These are phyloP conservation scores for Neurospora sp. DNA, from an alignment of 495 filamentous ascomycete genomes.

Conservation along the genomic window DNA sequence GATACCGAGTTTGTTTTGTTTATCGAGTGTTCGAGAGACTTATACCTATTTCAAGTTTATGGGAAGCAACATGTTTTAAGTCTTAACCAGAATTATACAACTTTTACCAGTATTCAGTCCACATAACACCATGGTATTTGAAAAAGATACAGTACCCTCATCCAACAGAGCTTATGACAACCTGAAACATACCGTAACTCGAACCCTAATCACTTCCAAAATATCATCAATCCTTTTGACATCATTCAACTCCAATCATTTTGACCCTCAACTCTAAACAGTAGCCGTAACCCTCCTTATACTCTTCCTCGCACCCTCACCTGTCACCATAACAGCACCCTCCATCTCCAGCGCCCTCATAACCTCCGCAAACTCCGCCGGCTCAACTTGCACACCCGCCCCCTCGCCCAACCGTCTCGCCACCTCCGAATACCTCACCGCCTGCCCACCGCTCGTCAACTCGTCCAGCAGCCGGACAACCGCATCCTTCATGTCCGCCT, in stretches of 20 bases:
- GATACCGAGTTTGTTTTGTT: slow-evolving; percentile 3
- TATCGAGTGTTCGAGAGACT: background rate
- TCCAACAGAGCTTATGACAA: background rate
- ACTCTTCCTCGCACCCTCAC: slow-evolving; percentile 73
- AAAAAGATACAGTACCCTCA: background rate
- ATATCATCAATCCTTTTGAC: background rate
- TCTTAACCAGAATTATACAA: background rate
- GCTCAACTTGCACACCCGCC: slow-evolving; percentile 62
- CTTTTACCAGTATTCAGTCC: background rate
- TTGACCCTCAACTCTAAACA: slow-evolving; percentile 10
- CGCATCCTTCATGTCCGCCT: slow-evolving; percentile 75
- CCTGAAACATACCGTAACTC: background rate
- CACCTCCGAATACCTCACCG: slow-evolving; percentile 69
- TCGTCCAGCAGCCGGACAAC: slow-evolving; percentile 69
- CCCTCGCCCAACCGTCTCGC: slow-evolving; percentile 63
- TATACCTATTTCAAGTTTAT: background rate
- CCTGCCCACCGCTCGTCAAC: slow-evolving; percentile 53
- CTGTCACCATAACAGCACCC: slow-evolving; percentile 67
- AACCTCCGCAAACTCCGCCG: slow-evolving; percentile 68
- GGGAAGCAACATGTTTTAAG: background rate
- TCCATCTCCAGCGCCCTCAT: slow-evolving; percentile 74
- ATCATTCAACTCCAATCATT: background rate
- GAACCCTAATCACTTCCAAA: background rate
- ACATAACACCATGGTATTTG: background rate
- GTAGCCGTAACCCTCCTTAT: slow-evolving; percentile 62